Conservation (phyloP, 2,329 filamentous ascomycete species). For the Ophiosphaerella narmari region DNA sequence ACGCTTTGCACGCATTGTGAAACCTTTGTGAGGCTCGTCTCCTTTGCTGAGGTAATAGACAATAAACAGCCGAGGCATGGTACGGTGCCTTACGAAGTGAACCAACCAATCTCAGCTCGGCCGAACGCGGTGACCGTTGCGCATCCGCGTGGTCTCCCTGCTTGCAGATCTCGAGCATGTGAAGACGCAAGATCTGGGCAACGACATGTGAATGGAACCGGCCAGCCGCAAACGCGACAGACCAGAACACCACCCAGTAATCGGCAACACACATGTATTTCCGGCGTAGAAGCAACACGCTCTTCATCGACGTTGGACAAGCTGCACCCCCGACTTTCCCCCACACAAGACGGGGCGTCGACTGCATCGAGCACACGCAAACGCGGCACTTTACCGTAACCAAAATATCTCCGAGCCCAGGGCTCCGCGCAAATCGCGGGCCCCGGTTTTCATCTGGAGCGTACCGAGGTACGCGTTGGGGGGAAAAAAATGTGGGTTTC, state of each 20-base stretch:
- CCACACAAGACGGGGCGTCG: not conserved
- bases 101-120: slow-evolving; percentile 1
- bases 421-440: slow-evolving; percentile 7
- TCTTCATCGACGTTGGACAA: not conserved
- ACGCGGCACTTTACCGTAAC: not conserved
- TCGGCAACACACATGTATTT: too few species aligned
- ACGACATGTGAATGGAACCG: not conserved
- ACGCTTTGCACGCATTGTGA: too few species aligned
- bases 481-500: slow-evolving; percentile 7
- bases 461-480: slow-evolving; percentile 8
- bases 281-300: too few species aligned
- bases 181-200: not conserved
- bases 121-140: slow-evolving; percentile 1
- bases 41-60: too few species aligned
- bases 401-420: slow-evolving; percentile 2
- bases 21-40: too few species aligned
- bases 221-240: not conserved
- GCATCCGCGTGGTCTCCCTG: not conserved
- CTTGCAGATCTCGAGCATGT: slow-evolving; percentile 1
- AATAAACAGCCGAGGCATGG: not conserved
- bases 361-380: not conserved
- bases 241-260: not conserved
- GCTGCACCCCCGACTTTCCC: not conserved
- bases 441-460: slow-evolving; percentile 11
- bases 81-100: not conserved